phyloP scores from a whole-genome alignment of 2,329 filamentous ascomycete species.

The Hymenoscyphus scutula region DNA sequence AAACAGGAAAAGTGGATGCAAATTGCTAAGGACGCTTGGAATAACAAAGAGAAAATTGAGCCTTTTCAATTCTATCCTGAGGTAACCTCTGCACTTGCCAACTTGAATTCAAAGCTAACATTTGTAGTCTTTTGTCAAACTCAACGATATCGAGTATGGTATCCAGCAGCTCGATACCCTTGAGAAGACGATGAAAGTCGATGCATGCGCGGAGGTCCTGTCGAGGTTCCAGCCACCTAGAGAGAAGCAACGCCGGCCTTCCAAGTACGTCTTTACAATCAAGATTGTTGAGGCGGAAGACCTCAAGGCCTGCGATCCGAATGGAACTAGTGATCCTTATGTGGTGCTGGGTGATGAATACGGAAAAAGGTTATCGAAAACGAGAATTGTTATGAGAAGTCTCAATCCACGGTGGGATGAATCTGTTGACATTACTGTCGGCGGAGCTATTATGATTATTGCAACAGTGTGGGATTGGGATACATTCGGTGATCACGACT shows the following conservation, averaged over 20 bases:
- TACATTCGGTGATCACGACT: slow-evolving; percentile 94
- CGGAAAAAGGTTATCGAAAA: slow-evolving; percentile 94
- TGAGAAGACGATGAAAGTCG: slow-evolving; percentile 86
- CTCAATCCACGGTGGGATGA: slow-evolving; percentile 97
- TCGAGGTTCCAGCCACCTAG: slow-evolving; percentile 69
- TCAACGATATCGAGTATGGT: slow-evolving; percentile 96
- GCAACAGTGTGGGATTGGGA: slow-evolving; percentile 99
- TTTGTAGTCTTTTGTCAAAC: slow-evolving; percentile 83
- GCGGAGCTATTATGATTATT: slow-evolving; percentile 87
- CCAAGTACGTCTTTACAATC: slow-evolving; percentile 96
- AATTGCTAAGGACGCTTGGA: slow-evolving; percentile 90
- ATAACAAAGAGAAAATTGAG: slow-evolving; percentile 86
- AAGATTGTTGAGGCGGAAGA: slow-evolving; percentile 98
- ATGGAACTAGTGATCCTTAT: slow-evolving; percentile 91
- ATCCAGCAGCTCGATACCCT: slow-evolving; percentile 89
- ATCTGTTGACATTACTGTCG: slow-evolving; percentile 91
- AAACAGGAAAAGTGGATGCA: slow-evolving; percentile 92
- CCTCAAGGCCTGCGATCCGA: slow-evolving; percentile 95
- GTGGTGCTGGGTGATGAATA: slow-evolving; percentile 97
- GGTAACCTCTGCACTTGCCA: slow-evolving; percentile 52
- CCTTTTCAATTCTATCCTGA: slow-evolving; percentile 96
- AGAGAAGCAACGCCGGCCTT: slow-evolving; percentile 63
- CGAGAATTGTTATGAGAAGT: slow-evolving; percentile 83
- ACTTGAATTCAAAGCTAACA: slow-evolving; percentile 32
- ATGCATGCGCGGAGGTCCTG: slow-evolving; percentile 81